These are phyloP conservation scores for Fusarium brachygibbosum DNA, from an alignment of 2,329 filamentous ascomycete species.

Conservation along the genomic window DNA sequence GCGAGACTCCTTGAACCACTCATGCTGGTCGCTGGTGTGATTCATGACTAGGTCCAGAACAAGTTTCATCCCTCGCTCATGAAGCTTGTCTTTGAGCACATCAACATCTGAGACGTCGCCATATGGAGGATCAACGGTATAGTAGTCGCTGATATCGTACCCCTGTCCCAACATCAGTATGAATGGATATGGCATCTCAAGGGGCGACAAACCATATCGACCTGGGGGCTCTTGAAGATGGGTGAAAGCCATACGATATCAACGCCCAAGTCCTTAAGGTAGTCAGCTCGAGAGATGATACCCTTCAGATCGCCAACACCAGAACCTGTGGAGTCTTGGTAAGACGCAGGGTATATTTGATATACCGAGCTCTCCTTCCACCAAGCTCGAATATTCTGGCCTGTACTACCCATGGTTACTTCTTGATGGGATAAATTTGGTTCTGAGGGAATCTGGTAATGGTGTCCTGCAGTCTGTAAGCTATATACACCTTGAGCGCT, in stretches of 20 bases:
- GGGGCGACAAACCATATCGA: conserved; percentile 69
- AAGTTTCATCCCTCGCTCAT: conserved; percentile 75
- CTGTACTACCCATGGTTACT: conserved; percentile 43
- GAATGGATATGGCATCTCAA: neutral
- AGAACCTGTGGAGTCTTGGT: conserved; percentile 69
- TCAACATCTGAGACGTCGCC: conserved; percentile 78
- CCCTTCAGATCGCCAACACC: conserved; percentile 70
- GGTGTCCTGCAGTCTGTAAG: conserved; percentile 7
- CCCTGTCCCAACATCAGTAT: conserved; percentile 57
- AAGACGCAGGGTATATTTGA: conserved; percentile 73
- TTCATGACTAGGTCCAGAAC: conserved; percentile 82
- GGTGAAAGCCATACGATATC: conserved; percentile 70
- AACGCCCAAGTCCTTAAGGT: conserved; percentile 67
- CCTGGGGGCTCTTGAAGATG: conserved; percentile 66
- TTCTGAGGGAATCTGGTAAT: neutral
- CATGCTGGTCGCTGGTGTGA: conserved; percentile 72
- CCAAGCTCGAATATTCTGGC: conserved; percentile 58
- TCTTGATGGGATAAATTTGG: neutral
- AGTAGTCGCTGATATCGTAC: conserved; percentile 79
- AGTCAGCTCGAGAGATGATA: conserved; percentile 69
- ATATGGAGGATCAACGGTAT: conserved; percentile 73
- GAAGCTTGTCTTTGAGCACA: conserved; percentile 69
- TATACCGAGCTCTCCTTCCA: conserved; percentile 74
- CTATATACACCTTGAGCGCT: conserved; percentile 8
- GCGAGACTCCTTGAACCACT: conserved; percentile 70